Evolutionary conservation across 2,329 filamentous ascomycete species (phyloP), one percentile per base, ranked within the genome.

Genomic region (Neofusicoccum laricinum): DNA sequence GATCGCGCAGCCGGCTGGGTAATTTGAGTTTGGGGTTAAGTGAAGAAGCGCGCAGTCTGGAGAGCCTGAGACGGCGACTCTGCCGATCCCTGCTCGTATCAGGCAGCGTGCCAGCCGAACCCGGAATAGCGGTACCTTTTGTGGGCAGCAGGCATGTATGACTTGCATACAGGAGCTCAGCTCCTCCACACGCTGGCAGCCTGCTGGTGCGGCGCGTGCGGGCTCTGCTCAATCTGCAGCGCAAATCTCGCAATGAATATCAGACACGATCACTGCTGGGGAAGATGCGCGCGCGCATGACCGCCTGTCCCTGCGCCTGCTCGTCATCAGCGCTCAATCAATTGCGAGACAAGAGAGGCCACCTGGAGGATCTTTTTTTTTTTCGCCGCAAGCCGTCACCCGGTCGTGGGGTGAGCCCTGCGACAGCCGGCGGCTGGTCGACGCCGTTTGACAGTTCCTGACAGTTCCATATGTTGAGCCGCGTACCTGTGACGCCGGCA

Each of bases 171-270:
- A 59, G 41, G 55, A 46, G 41, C 40, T 45, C 25, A 59, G 55
- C 55, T 59, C 55, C 55, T 59, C 55, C 55, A 21, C 55, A 57
- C 21, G 46, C 15, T 8, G 19, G 50, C 36, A 25, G 50, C 38
- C 21, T 34, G 40, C 25, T 30, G 21, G 38, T 41, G 51, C 51
- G 51, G 55, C 40, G 55, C 55, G 40, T 59, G 55, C 55, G 45
- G 25, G 19, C 40, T 5, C 12, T 43, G 25, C 41, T 19, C 38
- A 59, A 59, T 59, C 55, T 59, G 55, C 55, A 59, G 40, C 40
- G 55, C 55, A 59, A 59, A 59, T 59, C 55, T 46, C 55, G 55
- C 55, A 59, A 59, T 59, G 55, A 59, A 59, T 45, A 59, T 59
- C 55, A 59, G 55, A 59, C 55, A 46, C 50, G 50, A 55, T 51